These are phyloP conservation scores for Paramecium primaurelia DNA, from an alignment of 73 alveolate species.

Conservation along the genomic window DNA sequence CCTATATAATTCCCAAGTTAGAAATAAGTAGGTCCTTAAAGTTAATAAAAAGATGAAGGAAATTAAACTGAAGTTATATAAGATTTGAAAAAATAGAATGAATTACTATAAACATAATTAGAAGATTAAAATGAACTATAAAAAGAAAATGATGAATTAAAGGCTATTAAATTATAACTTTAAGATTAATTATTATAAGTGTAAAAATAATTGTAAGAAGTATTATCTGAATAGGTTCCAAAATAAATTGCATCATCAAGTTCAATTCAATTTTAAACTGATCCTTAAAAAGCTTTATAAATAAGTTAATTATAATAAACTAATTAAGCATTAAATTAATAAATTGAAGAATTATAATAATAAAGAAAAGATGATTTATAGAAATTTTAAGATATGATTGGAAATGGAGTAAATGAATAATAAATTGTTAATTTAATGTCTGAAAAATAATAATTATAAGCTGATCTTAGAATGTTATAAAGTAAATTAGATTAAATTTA, in stretches of 20 bases:
- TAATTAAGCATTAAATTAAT: background rate
- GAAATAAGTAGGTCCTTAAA: background rate
- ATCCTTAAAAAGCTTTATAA: background rate
- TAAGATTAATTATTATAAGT: background rate
- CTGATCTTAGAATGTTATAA: background rate
- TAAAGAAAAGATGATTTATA: background rate
- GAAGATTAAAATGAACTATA: background rate
- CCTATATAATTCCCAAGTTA: background rate
- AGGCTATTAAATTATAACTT: background rate
- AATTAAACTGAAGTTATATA: background rate
- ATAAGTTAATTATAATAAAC: background rate
- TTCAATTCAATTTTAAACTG: slow-evolving; percentile 7
- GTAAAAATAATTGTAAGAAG: background rate
- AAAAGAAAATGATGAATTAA: background rate
- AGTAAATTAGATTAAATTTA: background rate
- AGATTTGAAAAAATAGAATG: background rate
- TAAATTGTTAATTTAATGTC: background rate
- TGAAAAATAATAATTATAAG: background rate
- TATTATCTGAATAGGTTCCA: background rate
- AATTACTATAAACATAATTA: background rate
- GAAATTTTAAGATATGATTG: background rate
- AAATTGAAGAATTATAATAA: background rate
- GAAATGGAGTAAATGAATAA: background rate
- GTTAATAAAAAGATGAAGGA: background rate
- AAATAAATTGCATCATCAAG: background rate